phyloP scores from a whole-genome alignment of 345 rosid species.

The Chamaenerion angustifolium region DNA sequence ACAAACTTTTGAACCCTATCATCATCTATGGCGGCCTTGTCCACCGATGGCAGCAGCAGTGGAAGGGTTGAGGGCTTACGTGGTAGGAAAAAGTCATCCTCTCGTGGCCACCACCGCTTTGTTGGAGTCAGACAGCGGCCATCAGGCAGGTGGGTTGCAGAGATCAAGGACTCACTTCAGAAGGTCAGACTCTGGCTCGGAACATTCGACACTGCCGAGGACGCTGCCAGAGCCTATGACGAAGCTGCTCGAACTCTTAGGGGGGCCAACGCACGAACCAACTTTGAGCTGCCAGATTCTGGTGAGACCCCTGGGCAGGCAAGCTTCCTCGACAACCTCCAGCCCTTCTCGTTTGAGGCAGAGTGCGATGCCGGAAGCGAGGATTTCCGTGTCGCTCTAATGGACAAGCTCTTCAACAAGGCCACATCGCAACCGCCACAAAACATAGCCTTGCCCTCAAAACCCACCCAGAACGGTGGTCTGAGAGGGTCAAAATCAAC shows the following conservation, averaged over 20 bases:
- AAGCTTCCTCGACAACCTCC: slow-evolving; percentile 5
- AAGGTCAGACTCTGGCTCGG: slow-evolving; percentile 14
- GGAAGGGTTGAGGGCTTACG: neutral
- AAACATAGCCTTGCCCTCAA: neutral
- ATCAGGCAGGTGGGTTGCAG: slow-evolving; percentile 13
- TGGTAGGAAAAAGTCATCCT: slow-evolving; percentile 7
- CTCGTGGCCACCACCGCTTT: slow-evolving; percentile 12
- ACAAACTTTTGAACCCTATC: no score
- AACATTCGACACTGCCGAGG: slow-evolving; percentile 9
- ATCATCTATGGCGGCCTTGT: no score
- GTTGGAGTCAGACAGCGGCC: slow-evolving; percentile 15
- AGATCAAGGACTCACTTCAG: slow-evolving; percentile 16
- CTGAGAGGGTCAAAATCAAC: neutral
- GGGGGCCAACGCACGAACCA: slow-evolving; percentile 13
- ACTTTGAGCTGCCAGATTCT: slow-evolving; percentile 4
- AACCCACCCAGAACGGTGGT: neutral
- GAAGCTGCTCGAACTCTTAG: slow-evolving; percentile 11
- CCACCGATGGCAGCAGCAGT: neutral
- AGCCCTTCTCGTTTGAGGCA: slow-evolving; percentile 9
- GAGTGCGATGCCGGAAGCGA: slow-evolving; percentile 5
- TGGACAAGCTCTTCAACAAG: slow-evolving; percentile 5
- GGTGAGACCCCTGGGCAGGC: neutral
- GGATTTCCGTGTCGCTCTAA: slow-evolving; percentile 9
- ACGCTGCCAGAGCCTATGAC: slow-evolving; percentile 11
- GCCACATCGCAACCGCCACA: slow-evolving; percentile 1